Conservation (phyloP, 768 basidiomycete species). For the Crepidotus variabilis region DNA sequence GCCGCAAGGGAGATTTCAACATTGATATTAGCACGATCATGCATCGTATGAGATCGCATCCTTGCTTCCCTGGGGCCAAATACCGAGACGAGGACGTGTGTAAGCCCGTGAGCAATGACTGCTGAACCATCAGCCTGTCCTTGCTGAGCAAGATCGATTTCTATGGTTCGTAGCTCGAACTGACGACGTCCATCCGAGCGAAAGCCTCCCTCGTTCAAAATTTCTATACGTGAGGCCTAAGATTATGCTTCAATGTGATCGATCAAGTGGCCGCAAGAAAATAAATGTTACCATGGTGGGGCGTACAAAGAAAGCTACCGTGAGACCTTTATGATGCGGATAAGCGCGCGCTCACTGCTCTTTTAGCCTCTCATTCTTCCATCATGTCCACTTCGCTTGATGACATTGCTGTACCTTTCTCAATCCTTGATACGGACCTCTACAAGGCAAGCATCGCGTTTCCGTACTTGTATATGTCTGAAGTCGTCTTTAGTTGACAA, state of each 20-base stretch:
- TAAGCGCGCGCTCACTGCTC: slow-evolving; percentile 8
- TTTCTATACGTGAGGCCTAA: slow-evolving; percentile 59
- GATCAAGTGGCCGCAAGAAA: neutral
- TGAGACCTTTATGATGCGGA: slow-evolving; percentile 4
- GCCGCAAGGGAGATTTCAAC: slow-evolving; percentile 87
- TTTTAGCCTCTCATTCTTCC: slow-evolving; percentile 8
- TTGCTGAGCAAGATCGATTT: slow-evolving; percentile 72
- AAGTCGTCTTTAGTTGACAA: slow-evolving; percentile 60
- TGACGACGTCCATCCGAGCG: slow-evolving; percentile 93
- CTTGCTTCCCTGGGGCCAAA: slow-evolving; percentile 92
- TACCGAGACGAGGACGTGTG: slow-evolving; percentile 82
- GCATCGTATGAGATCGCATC: slow-evolving; percentile 71
- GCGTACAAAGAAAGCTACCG: slow-evolving; percentile 6
- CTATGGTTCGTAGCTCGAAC: slow-evolving; percentile 81
- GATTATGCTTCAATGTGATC: slow-evolving; percentile 3
- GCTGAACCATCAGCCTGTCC: slow-evolving; percentile 85
- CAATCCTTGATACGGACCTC: slow-evolving; percentile 88
- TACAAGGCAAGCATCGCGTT: slow-evolving; percentile 67
- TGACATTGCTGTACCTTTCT: slow-evolving; percentile 35
- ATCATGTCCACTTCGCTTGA: slow-evolving; percentile 33
- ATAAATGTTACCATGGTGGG: slow-evolving; percentile 17
- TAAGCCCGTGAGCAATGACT: slow-evolving; percentile 82
- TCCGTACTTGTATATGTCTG: neutral
- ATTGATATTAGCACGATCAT: slow-evolving; percentile 85
- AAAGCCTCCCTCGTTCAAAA: slow-evolving; percentile 81